Evolutionary conservation across 2,329 filamentous ascomycete genomes (phyloP).

Genomic region (Aspergillus texensis): DNA sequence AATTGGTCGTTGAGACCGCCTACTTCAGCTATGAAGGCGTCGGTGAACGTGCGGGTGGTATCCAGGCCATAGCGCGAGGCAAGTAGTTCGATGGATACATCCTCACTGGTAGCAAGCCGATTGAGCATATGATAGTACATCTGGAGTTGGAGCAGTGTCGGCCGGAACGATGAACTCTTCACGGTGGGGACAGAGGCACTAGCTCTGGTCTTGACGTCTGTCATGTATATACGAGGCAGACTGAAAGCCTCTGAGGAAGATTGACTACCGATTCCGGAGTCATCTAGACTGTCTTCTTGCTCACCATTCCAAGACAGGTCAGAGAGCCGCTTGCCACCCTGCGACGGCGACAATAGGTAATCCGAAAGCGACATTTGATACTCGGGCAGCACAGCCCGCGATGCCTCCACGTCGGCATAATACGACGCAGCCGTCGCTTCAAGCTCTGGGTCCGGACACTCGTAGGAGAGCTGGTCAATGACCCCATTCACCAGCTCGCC

Average conservation of each 20-base stretch:
- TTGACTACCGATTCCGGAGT: constrained; percentile 18
- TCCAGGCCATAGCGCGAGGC: constrained; percentile 73
- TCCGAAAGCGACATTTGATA: constrained; percentile 51
- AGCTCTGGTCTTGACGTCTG: constrained; percentile 82
- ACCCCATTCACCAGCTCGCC: constrained; percentile 84
- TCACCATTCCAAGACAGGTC: constrained; percentile 30
- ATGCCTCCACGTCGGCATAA: constrained; percentile 40
- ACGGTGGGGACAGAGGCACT: constrained; percentile 63
- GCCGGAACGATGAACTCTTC: constrained; percentile 64
- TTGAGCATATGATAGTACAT: constrained; percentile 86
- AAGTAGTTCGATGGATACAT: constrained; percentile 69
- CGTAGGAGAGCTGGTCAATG: constrained; percentile 81
- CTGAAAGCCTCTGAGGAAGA: constrained; percentile 25
- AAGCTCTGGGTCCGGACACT: constrained; percentile 72
- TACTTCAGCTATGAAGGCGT: constrained; percentile 76
- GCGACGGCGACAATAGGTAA: constrained; percentile 43
- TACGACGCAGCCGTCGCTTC: constrained; percentile 61
- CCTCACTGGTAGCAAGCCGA: constrained; percentile 67
- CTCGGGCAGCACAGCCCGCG: constrained; percentile 40
- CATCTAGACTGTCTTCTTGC: constrained; percentile 7
- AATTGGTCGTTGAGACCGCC: constrained; percentile 69
- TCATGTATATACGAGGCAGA: constrained; percentile 66
- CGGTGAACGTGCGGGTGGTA: constrained; percentile 68
- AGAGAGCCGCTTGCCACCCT: constrained; percentile 38
- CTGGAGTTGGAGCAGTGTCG: constrained; percentile 83